Evolutionary conservation across 345 rosid genomes (phyloP), one percentile per base, ranked within the genome.

Genomic region (Sonneratia alba): DNA sequence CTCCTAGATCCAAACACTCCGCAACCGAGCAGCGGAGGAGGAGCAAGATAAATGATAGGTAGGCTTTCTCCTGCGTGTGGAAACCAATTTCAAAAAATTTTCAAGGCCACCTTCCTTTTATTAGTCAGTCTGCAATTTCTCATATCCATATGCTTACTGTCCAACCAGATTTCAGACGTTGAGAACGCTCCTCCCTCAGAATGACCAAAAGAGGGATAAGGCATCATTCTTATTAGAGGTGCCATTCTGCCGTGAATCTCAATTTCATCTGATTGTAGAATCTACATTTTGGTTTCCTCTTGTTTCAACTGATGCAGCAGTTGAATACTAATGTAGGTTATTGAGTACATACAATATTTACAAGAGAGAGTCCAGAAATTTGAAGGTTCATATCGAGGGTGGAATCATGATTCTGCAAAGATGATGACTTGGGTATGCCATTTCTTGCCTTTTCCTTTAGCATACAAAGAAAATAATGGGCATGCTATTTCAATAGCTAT

Each of bases 141-240:
- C 37, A 36, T 47, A 7, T 66, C 18, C 18, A 15, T 7, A 62
- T 49, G 59, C 70, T 67, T 1, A 42, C 55, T 67, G 70, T 67
- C 4, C 36, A 69, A 77, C 79, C 88, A 96, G 99, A 79, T 96
- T 96, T 85, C 99, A 91, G 82, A 88, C 49, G 89, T 78, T 96
- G 80, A 89, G 97, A 76, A 91, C 81, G 42, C 82, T 96, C 37
- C 89, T 96, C 73, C 99, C 99, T 49, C 92, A 87, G 70, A 80
- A 90, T 16, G 98, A 96, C 73, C 99, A 96, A 56, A 96, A 92
- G 82, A 87, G 95, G 70, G 99, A 96, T 71, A 94, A 90, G 84
- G 98, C 98, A 12, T 94, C 98, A 9, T 91, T 96, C 79, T 85
- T 96, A 19, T 80, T 91, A 70, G 99, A 96, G 99, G 99, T 92